Conservation (phyloP, 2,329 filamentous ascomycete species). For the Alternaria sp. region DNA sequence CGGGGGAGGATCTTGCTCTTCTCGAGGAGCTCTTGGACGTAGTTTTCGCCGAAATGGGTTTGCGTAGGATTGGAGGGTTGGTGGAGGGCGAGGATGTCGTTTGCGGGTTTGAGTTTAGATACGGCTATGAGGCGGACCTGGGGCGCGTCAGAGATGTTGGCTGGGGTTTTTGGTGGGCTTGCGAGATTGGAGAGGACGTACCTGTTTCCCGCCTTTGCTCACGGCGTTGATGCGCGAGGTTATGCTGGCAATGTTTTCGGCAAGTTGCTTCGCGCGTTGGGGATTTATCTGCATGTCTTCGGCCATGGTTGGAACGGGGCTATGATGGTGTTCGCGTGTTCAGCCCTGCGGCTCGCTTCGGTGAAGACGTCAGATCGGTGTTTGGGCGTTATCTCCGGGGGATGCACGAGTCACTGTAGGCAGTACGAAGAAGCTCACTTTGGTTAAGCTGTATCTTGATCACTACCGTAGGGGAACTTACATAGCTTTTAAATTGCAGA, state of each 20-base stretch:
- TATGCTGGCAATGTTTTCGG: slow-evolving; percentile 56
- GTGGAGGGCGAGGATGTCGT: slow-evolving; percentile 88
- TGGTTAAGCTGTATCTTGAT: too few relatives aligned
- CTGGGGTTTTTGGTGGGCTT: neutral
- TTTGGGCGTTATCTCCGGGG: slow-evolving; percentile 18
- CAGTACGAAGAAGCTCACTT: too few relatives aligned
- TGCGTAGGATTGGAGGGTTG: slow-evolving; percentile 60
- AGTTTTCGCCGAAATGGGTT: slow-evolving; percentile 94
- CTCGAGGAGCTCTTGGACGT: slow-evolving; percentile 79
- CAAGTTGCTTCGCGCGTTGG: slow-evolving; percentile 55
- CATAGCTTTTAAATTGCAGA: too few relatives aligned
- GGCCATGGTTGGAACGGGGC: slow-evolving; percentile 37
- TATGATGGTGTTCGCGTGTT: slow-evolving; percentile 20
- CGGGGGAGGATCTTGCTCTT: slow-evolving; percentile 82
- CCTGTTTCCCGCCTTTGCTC: slow-evolving; percentile 44
- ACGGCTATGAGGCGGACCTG: slow-evolving; percentile 90
- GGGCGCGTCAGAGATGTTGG: neutral
- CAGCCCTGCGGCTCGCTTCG: slow-evolving; percentile 4
- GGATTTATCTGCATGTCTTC: slow-evolving; percentile 53
- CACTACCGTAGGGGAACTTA: too few relatives aligned
- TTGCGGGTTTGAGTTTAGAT: slow-evolving; percentile 93
- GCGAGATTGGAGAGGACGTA: slow-evolving; percentile 17
- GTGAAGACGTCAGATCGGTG: slow-evolving; percentile 29
- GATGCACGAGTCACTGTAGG: too few relatives aligned
- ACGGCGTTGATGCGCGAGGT: slow-evolving; percentile 52